Evolutionary conservation across 2,329 filamentous ascomycete species (phyloP), one percentile per base, ranked within the genome.

Genomic region (Penicillium sp.): DNA sequence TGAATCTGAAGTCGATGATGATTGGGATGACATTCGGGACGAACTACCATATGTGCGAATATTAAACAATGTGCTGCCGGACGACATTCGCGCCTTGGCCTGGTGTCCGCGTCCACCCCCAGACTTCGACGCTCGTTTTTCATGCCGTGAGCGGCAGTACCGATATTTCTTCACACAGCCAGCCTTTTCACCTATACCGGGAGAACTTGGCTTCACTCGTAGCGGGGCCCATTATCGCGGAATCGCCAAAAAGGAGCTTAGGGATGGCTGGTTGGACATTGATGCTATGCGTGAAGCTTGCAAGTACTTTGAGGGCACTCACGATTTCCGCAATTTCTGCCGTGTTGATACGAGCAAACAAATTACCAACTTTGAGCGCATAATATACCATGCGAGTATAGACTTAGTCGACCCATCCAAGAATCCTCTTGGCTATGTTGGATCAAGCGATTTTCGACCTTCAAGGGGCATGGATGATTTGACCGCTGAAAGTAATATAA

Each of bases 91-190:
- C 59, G 80, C 96, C 58, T 81, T 97, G 35, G 94, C 94, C 3
- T 99, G 94, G 94, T 96, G 92, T 69, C 91, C 93, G 0, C 79
- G 84, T 28, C 90, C 89, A 16, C 90, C 92, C 0, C 74, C 82
- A 8, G 83, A 83, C 60, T 99, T 99, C 72, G 91, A 90, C 33
- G 94, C 94, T 4, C 86, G 94, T 42, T 97, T 97, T 80, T 91
- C 89, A 54, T 99, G 94, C 74, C 85, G 88, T 60, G 91, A 97
- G 74, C 83, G 94, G 21, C 87, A 89, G 63, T 99, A 99, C 77
- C 86, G 90, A 57, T 99, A 99, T 75, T 97, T 96, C 79, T 99
- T 99, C 77, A 97, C 94, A 0, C 91, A 97, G 69, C 94, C 94
- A 0, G 90, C 89, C 1, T 96, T 91, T 68, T 77, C 84, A 2